Base-by-base conservation (phyloP, 2,329 filamentous ascomycete genomes). In the Scolecobasidium constrictum region DNA sequence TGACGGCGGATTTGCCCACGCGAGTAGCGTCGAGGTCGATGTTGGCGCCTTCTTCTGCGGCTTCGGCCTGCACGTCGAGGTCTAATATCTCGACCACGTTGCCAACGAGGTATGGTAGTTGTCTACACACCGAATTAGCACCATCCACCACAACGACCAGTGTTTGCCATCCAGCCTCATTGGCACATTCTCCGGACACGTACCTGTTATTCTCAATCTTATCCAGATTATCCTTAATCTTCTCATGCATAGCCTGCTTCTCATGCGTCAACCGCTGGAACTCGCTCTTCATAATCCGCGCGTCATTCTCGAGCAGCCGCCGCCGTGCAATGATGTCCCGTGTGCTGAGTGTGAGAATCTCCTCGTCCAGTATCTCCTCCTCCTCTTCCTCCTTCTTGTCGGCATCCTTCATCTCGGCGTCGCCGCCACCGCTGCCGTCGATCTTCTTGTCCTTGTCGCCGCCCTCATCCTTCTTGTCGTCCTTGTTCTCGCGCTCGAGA, bases 141-240 rank as follows among this genome's bases (percentile, higher is more conserved):
- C 23, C 45, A 40, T 17, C 18, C 26, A 39, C 9, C 22, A 36
- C 7, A 36, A 9, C 16, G 9, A 19, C 12, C 12, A 40, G 12
- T 9, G 17, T 7, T 26, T 40, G 9, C 12, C 12, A 28, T 40
- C 35, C 9, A 19, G 9, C 35, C n/a, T 11, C 26, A 31, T 11
- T 11, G 26, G 13, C 13, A 11, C 11, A 31, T 11, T n/a, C n/a
- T n/a, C n/a, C n/a, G n/a, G n/a, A n/a, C n/a, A n/a, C n/a, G 52
- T 70, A 94, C 88, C 87, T 78, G 72, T 98, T 98, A 68, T 98
- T 96, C 53, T 93, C 88, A 57, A 98, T 98, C 77, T 98, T 98
- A 54, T 98, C 93, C 57, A 86, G 69, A 59, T 98, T 98, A 62
- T 98, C 92, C 74, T 95, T 96, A 65, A 98, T 96, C 73, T 95